Evolutionary conservation across 169 alveolate species (phyloP).

Genomic region (Plasmodium gonderi): DNA sequence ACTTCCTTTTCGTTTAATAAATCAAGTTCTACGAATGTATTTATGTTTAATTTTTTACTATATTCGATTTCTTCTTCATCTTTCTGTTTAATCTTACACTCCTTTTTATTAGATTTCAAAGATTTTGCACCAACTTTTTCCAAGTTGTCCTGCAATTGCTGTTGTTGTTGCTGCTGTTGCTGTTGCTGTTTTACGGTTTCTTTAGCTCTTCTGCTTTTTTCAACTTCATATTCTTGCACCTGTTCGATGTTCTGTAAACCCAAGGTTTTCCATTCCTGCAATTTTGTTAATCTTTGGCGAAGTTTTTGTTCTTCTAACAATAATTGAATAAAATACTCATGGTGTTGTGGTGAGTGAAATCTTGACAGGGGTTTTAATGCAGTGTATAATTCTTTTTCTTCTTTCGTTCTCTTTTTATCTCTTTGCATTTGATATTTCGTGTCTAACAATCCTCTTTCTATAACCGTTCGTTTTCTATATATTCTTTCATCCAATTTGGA

Average conservation of each 20-base stretch:
- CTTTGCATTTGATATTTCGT: conserved; percentile 89
- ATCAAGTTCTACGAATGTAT: conserved; percentile 55
- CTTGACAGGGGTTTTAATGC: conserved; percentile 89
- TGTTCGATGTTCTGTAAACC: conserved; percentile 92
- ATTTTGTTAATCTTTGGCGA: conserved; percentile 87
- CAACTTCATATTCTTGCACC: conserved; percentile 81
- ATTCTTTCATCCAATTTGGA: conserved; percentile 92
- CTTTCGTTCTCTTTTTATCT: conserved; percentile 91
- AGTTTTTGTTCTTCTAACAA: conserved; percentile 89
- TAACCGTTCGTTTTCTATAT: conserved; percentile 88
- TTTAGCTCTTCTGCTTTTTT: conserved; percentile 70
- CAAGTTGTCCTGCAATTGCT: background rate
- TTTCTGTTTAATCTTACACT: conserved; percentile 29
- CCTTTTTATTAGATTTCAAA: conserved; percentile 26
- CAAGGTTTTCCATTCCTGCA: conserved; percentile 91
- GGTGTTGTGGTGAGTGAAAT: conserved; percentile 91
- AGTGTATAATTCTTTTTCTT: conserved; percentile 92
- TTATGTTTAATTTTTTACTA: conserved; percentile 57
- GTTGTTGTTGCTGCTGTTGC: background rate
- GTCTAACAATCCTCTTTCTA: conserved; percentile 91
- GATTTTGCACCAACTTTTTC: conserved; percentile 21
- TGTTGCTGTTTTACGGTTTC: conserved; percentile 41
- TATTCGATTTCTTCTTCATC: conserved; percentile 42
- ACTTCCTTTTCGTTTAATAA: conserved; percentile 77
- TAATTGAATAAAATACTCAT: conserved; percentile 89